phyloP scores from a whole-genome alignment of 164 flowering plant genomes.

The Magnolia kwangsiensis region DNA sequence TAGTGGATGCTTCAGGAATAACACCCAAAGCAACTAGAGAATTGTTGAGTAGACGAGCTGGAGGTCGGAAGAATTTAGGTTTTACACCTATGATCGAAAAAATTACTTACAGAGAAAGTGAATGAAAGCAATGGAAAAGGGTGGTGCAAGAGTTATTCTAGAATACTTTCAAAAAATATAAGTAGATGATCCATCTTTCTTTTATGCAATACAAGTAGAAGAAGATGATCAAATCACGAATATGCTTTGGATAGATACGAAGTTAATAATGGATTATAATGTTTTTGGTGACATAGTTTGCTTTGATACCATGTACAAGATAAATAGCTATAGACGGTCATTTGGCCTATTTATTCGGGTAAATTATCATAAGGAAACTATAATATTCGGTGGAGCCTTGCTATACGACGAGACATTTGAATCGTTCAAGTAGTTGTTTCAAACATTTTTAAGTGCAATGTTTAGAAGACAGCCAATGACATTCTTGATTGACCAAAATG shows the following conservation, averaged over 20 bases:
- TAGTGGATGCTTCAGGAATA: no score
- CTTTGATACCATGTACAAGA: slow-evolving; percentile 14
- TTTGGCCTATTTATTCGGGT: slow-evolving; percentile 20
- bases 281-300: slow-evolving; percentile 20
- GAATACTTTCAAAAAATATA: slow-evolving; percentile 10
- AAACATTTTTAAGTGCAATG: slow-evolving; percentile 15
- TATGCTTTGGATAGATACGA: slow-evolving; percentile 20
- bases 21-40: neutral
- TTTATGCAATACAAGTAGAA: slow-evolving; percentile 15
- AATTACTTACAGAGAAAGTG: neutral
- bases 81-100: neutral
- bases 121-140: neutral
- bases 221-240: slow-evolving; percentile 11
- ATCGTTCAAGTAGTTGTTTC: slow-evolving; percentile 12
- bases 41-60: neutral
- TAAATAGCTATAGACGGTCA: slow-evolving; percentile 8
- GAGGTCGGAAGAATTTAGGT: neutral
- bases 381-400: slow-evolving; percentile 16
- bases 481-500: slow-evolving; percentile 15
- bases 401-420: slow-evolving; percentile 12
- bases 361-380: slow-evolving; percentile 18
- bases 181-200: slow-evolving; percentile 11
- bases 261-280: slow-evolving; percentile 9
- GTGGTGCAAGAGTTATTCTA: neutral
- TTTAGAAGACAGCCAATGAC: slow-evolving; percentile 13